A percentile compares a stretch with the other conserved stretches of the same genome.
Conservation (phyloP, 1,284 basidiomycete species). For the Volvariella surrecta region DNA sequence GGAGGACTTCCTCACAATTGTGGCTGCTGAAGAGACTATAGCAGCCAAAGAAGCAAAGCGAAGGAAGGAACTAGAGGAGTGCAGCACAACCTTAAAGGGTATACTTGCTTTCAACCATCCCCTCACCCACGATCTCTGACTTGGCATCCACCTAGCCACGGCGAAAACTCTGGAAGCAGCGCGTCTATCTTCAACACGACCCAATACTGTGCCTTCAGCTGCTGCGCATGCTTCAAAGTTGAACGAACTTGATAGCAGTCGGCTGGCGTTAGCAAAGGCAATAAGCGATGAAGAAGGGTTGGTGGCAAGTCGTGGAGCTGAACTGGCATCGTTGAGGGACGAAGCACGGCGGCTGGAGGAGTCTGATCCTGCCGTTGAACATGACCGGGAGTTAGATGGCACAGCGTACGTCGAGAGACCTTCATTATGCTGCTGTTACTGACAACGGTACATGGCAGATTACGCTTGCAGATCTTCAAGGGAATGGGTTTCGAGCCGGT, state of each 20-base stretch:
- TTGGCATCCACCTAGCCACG: conserved; percentile 37
- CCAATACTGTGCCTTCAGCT: conserved; percentile 57
- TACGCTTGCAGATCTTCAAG: conserved; percentile 59
- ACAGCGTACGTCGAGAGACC: conserved; percentile 42
- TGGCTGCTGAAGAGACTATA: conserved; percentile 61
- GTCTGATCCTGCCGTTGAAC: conserved; percentile 63
- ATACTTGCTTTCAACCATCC: background rate
- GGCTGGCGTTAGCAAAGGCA: conserved; percentile 62
- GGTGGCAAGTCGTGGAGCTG: conserved; percentile 58
- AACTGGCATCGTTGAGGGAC: conserved; percentile 57
- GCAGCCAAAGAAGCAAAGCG: conserved; percentile 41
- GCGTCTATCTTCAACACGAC: conserved; percentile 60
- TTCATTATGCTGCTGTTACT: conserved; percentile 7
- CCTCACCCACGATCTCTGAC: background rate
- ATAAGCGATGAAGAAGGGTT: conserved; percentile 65
- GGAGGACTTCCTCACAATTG: conserved; percentile 66
- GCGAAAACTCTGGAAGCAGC: conserved; percentile 59
- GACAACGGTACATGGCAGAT: conserved; percentile 25
- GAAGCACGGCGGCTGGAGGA: conserved; percentile 50
- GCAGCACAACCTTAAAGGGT: conserved; percentile 56
- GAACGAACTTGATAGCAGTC: conserved; percentile 55
- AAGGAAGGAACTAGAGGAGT: conserved; percentile 57
- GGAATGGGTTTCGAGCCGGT: conserved; percentile 64
- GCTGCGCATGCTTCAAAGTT: conserved; percentile 50
- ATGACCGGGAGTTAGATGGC: conserved; percentile 56